phyloP scores from a whole-genome alignment of 257 asterid genomes.

The Forsythia suspensa region DNA sequence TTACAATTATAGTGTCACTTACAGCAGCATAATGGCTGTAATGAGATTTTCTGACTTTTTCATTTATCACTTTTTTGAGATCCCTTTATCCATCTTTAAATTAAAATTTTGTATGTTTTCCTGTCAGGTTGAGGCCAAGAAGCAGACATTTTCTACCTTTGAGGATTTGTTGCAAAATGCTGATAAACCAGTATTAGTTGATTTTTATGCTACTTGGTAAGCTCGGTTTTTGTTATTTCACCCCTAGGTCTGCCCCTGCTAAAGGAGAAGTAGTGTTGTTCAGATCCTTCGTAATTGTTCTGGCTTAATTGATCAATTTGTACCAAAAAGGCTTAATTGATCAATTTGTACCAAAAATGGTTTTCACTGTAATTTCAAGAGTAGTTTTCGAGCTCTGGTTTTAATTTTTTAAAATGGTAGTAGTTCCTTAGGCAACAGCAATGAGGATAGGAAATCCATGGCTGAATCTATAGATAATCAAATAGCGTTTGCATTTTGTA shows the following conservation, averaged over 20 bases:
- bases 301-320: slow-evolving; percentile 2
- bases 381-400: not conserved
- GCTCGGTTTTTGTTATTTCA: slow-evolving; percentile 4
- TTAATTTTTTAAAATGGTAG: slow-evolving; percentile 3
- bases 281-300: not conserved
- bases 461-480: not conserved
- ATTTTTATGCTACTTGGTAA: slow-evolving; percentile 98
- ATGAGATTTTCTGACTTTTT: not conserved
- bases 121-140: slow-evolving; percentile 81
- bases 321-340: not conserved
- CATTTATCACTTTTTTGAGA: not conserved
- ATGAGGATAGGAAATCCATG: not conserved
- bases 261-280: slow-evolving; percentile 2
- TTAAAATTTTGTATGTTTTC: slow-evolving; percentile 11
- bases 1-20: not conserved
- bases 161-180: slow-evolving; percentile 76
- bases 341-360: not conserved
- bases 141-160: slow-evolving; percentile 74
- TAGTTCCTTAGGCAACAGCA: not conserved
- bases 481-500: slow-evolving; percentile 30
- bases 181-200: slow-evolving; percentile 86
- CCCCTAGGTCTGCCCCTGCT: not conserved
- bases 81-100: not conserved
- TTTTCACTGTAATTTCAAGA: not conserved
- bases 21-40: not conserved